Evolutionary conservation across 2,329 filamentous ascomycete species (phyloP).

Genomic region (Sporothrix humicola): DNA sequence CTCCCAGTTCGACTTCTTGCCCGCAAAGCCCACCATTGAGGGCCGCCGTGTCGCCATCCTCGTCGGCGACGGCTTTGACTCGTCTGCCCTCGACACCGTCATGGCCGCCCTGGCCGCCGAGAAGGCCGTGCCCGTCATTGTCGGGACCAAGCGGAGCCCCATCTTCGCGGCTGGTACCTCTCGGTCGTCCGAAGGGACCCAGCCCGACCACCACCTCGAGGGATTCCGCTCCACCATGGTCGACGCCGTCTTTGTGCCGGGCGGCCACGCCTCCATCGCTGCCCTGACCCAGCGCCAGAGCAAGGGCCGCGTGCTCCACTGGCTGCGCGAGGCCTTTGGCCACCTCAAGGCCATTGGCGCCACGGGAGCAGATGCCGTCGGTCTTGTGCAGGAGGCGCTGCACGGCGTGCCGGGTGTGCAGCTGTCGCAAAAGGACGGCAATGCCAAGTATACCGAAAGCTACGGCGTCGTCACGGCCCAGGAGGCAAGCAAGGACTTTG

Average conservation of each 20-base stretch:
- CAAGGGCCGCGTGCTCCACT: conserved; percentile 75
- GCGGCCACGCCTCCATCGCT: conserved; percentile 67
- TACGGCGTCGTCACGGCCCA: conserved; percentile 1
- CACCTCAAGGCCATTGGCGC: conserved; percentile 81
- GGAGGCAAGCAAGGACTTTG: conserved; percentile 68
- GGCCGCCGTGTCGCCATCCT: conserved; percentile 1
- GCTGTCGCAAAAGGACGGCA: neutral
- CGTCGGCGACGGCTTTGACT: conserved; percentile 4
- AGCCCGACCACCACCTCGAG: conserved; percentile 77
- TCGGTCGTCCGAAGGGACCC: neutral
- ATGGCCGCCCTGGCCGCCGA: neutral
- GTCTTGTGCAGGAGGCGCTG: conserved; percentile 49
- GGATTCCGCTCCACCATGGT: conserved; percentile 82
- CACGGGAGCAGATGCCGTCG: conserved; percentile 69
- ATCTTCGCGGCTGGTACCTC: too few relatives aligned
- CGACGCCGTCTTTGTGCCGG: conserved; percentile 78
- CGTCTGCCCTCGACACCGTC: neutral
- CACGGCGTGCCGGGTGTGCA: conserved; percentile 19
- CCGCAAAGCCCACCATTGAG: neutral
- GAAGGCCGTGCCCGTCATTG: neutral
- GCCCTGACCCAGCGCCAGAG: conserved; percentile 59
- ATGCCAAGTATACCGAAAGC: neutral
- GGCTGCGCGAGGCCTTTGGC: conserved; percentile 79
- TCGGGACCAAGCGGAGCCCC: conserved; percentile 5
- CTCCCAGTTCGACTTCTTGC: conserved; percentile 11